phyloP scores from a whole-genome alignment of 2,329 filamentous ascomycete genomes.

The Clarireedia paspali region DNA sequence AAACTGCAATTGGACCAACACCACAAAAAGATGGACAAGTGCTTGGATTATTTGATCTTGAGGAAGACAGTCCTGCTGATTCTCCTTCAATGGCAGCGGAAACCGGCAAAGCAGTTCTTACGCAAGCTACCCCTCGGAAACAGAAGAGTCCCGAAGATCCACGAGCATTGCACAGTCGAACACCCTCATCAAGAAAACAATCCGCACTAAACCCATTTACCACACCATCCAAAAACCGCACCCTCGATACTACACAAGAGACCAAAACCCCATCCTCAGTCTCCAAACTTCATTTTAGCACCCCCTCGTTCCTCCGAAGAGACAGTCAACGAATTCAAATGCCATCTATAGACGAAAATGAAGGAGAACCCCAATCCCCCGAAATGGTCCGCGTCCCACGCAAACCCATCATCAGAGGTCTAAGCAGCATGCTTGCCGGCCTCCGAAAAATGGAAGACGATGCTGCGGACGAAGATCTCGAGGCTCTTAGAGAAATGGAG shows the following conservation, averaged over 20 bases:
- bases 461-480: slow-evolving; percentile 63
- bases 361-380: slow-evolving; percentile 42
- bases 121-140: slow-evolving; percentile 34
- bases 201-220: slow-evolving; percentile 55
- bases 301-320: slow-evolving; percentile 62
- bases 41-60: slow-evolving; percentile 68
- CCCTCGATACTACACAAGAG: slow-evolving; percentile 30
- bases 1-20: slow-evolving; percentile 64
- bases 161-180: slow-evolving; percentile 26
- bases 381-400: slow-evolving; percentile 42
- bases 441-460: slow-evolving; percentile 65
- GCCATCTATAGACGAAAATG: slow-evolving; percentile 49
- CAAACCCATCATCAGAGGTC: slow-evolving; percentile 57
- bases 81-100: slow-evolving; percentile 11
- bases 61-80: slow-evolving; percentile 42
- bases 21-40: slow-evolving; percentile 73
- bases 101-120: slow-evolving; percentile 16
- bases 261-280: slow-evolving; percentile 42
- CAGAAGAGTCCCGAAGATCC: background rate
- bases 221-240: slow-evolving; percentile 51
- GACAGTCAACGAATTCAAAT: slow-evolving; percentile 36
- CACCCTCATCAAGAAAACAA: slow-evolving; percentile 49
- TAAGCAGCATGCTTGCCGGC: slow-evolving; percentile 67
- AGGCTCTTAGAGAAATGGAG: slow-evolving; percentile 67
- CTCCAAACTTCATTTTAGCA: slow-evolving; percentile 54